These are phyloP conservation scores for Eucalyptus sp. DNA, from an alignment of 345 rosid species.

Conservation along the genomic window DNA sequence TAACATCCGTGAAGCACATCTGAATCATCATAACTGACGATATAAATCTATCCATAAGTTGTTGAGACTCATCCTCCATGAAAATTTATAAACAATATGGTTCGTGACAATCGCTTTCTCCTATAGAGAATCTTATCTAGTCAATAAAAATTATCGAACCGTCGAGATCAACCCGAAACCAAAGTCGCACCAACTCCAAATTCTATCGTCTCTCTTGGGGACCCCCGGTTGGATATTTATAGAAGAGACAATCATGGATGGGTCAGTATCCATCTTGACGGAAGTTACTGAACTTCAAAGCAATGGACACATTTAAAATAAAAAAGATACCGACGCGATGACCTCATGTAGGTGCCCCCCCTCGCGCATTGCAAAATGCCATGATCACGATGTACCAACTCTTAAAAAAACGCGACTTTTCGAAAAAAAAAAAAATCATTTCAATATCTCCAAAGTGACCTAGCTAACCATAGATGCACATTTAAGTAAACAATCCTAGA, in stretches of 20 bases:
- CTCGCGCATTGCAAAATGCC: neutral
- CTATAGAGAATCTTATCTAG: neutral
- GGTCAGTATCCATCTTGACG: neutral
- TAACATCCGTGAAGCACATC: neutral
- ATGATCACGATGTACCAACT: neutral
- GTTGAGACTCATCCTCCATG: neutral
- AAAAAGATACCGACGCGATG: neutral
- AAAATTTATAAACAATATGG: neutral
- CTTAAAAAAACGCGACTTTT: neutral
- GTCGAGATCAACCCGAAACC: neutral
- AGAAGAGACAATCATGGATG: neutral
- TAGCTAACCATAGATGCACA: neutral
- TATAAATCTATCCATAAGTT: neutral
- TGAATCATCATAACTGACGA: neutral
- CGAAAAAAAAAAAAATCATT: neutral
- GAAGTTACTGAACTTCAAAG: neutral
- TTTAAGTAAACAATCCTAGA: neutral
- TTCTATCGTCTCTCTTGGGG: neutral
- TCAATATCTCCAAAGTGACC: neutral
- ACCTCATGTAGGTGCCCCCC: neutral
- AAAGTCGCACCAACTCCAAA: neutral
- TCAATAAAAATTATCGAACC: neutral
- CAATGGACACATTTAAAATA: neutral
- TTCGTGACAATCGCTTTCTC: neutral
- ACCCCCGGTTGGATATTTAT: neutral